Evolutionary conservation across 2,329 filamentous ascomycete species (phyloP).

Genomic region (Alternaria metachromatica): DNA sequence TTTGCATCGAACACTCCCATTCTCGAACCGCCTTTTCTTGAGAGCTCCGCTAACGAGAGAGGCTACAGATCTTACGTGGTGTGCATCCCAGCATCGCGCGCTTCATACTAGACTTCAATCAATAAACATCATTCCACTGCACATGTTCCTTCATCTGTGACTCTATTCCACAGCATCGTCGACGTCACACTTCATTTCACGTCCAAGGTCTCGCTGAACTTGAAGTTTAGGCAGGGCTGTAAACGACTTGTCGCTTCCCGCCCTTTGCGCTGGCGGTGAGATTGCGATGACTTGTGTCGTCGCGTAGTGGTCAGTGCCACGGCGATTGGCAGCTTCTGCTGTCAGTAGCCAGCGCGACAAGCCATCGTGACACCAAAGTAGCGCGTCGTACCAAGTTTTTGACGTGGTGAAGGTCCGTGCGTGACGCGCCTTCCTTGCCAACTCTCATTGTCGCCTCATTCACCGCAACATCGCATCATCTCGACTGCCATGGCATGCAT

Average conservation of each 20-base stretch:
- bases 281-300: not conserved
- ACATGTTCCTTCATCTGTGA: not conserved
- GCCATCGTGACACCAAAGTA: not conserved
- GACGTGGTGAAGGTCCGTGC: constrained; percentile 16
- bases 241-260: not conserved
- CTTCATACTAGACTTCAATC: not conserved
- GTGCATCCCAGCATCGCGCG: not conserved
- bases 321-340: not conserved
- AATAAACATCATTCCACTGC: not conserved
- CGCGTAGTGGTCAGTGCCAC: not conserved
- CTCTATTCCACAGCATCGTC: not conserved
- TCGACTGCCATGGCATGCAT: constrained; percentile 13
- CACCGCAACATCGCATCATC: constrained; percentile 11
- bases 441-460: not conserved
- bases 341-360: not conserved
- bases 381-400: not conserved
- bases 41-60: constrained; percentile 12
- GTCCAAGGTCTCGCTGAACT: not conserved
- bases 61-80: not conserved
- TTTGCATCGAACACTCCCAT: constrained; percentile 14
- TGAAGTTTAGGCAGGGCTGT: not conserved
- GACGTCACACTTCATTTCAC: not conserved
- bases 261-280: constrained; percentile 4
- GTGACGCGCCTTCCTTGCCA: not conserved
- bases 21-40: not conserved